Conservation (phyloP, 495 filamentous ascomycete genomes). For the Podospora appendiculata region DNA sequence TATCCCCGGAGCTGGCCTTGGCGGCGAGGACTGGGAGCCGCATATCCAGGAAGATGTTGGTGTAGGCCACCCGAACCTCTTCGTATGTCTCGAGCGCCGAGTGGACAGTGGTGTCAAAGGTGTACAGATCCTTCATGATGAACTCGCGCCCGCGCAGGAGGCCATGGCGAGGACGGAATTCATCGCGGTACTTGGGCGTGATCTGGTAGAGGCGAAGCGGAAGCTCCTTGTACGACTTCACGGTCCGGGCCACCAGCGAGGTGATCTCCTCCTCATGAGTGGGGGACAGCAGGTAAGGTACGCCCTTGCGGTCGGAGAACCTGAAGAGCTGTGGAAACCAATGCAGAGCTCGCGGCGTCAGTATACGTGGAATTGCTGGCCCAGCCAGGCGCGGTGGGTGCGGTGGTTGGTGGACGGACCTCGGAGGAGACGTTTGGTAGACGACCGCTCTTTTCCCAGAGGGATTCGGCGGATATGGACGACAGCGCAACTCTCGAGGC, state of each 20-base stretch:
- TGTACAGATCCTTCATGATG: constrained; percentile 97
- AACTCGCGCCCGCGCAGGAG: constrained; percentile 89
- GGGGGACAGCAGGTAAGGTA: constrained; percentile 71
- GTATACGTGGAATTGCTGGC: neutral
- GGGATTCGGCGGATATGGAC: constrained; percentile 72
- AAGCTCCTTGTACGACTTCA: constrained; percentile 81
- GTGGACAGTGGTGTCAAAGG: constrained; percentile 66
- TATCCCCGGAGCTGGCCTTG: constrained; percentile 87
- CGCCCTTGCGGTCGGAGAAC: constrained; percentile 70
- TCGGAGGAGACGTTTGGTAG: constrained; percentile 30
- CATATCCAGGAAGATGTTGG: constrained; percentile 68
- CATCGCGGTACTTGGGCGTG: constrained; percentile 89
- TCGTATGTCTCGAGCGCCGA: constrained; percentile 71
- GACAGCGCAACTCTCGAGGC: constrained; percentile 86
- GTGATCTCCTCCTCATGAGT: constrained; percentile 98
- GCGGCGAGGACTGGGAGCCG: constrained; percentile 79
- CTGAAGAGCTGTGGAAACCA: constrained; percentile 59
- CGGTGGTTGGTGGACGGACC: constrained; percentile 15
- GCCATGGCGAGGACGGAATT: constrained; percentile 79
- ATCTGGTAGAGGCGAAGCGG: constrained; percentile 90
- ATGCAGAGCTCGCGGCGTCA: neutral
- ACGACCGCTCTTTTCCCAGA: constrained; percentile 62
- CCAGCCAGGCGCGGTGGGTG: too few species aligned
- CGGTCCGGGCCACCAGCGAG: constrained; percentile 57
- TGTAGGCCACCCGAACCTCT: constrained; percentile 62